Evolutionary conservation across 345 rosid species (phyloP).

Genomic region (Acer saccharum): DNA sequence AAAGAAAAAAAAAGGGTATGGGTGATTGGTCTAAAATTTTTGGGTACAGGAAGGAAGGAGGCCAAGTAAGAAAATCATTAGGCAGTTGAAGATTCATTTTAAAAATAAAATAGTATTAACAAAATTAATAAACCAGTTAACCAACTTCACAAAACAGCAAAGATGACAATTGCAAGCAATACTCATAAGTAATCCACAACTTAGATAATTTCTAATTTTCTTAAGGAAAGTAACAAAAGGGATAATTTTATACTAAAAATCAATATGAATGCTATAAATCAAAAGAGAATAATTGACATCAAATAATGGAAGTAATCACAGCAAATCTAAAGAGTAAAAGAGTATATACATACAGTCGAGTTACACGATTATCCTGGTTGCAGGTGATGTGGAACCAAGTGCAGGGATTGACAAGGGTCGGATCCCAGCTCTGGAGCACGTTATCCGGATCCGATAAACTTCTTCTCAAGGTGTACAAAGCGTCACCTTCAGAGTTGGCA

Average conservation of each 20-base stretch:
- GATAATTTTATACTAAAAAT: too few relatives aligned
- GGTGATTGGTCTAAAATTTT: too few relatives aligned
- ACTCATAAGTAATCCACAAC: too few relatives aligned
- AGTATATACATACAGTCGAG: slow-evolving; percentile 58
- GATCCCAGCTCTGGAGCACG: slow-evolving; percentile 99
- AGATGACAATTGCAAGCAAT: not conserved
- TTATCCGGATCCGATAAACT: slow-evolving; percentile 80
- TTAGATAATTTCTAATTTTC: not conserved
- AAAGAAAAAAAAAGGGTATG: too few relatives aligned
- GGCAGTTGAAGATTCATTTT: not conserved
- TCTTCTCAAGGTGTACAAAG: slow-evolving; percentile 66
- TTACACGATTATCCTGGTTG: slow-evolving; percentile 84
- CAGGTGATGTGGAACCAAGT: slow-evolving; percentile 99
- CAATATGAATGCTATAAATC: not conserved
- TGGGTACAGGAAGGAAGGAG: too few relatives aligned
- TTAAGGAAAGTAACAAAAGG: not conserved
- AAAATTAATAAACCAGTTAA: not conserved
- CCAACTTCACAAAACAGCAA: not conserved
- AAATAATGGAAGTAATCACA: too few relatives aligned
- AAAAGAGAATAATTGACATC: too few relatives aligned
- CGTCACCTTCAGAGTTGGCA: slow-evolving; percentile 90
- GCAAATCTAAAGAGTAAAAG: too few relatives aligned
- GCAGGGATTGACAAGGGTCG: slow-evolving; percentile 91
- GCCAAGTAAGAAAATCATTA: too few relatives aligned
- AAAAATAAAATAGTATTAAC: not conserved